Evolutionary conservation across 768 basidiomycete species (phyloP).

Genomic region (Lactifluus echinatus): DNA sequence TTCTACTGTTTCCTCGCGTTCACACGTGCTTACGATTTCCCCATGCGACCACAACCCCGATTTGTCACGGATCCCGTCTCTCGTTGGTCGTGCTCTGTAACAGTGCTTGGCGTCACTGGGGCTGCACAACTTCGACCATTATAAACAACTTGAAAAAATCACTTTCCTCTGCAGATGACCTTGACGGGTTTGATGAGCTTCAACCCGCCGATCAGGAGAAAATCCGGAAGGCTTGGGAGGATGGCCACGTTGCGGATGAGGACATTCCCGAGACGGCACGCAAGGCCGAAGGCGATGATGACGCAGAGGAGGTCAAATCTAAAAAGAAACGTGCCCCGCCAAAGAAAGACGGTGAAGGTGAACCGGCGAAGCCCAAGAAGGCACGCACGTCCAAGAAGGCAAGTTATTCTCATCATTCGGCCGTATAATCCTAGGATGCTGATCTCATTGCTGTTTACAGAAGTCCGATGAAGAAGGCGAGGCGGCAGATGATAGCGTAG

Average conservation of each 20-base stretch:
- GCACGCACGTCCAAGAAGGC: conserved; percentile 22
- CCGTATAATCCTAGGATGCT: no score
- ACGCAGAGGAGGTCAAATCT: conserved; percentile 31
- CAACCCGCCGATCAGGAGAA: conserved; percentile 60
- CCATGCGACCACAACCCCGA: background rate
- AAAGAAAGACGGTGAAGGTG: conserved; percentile 30
- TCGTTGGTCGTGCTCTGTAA: background rate
- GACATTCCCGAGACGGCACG: conserved; percentile 72
- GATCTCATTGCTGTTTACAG: conserved; percentile 15
- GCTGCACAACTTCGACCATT: conserved; percentile 66
- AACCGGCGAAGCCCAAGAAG: conserved; percentile 30
- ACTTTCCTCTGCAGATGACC: conserved; percentile 50
- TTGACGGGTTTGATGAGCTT: conserved; percentile 83
- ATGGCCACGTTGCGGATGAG: conserved; percentile 70
- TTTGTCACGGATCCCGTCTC: background rate
- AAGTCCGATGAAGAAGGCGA: conserved; percentile 31
- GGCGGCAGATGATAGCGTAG: conserved; percentile 34
- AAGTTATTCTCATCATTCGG: background rate
- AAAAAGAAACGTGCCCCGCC: conserved; percentile 21
- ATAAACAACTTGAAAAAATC: conserved; percentile 60
- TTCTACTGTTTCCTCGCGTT: background rate
- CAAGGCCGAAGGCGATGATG: conserved; percentile 42
- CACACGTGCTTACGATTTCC: background rate
- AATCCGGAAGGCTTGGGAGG: conserved; percentile 63
- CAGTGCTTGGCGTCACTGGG: conserved; percentile 88